These are phyloP conservation scores for Trichoderma guizhouense DNA, from an alignment of 2,329 filamentous ascomycete genomes.

Conservation along the genomic window DNA sequence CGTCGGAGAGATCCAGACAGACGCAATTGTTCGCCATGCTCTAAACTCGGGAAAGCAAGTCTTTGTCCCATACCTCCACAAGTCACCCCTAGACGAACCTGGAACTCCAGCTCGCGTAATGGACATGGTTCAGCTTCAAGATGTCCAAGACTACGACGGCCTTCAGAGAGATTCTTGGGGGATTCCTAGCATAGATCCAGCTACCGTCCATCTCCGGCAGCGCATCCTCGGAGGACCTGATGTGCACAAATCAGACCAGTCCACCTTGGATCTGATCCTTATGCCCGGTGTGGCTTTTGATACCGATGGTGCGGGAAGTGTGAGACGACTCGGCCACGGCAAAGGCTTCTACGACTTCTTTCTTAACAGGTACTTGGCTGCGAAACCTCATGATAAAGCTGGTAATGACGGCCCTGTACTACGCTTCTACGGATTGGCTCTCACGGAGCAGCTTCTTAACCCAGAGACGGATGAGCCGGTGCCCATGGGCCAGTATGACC, in stretches of 20 bases:
- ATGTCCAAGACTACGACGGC: constrained; percentile 72
- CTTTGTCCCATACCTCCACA: constrained; percentile 87
- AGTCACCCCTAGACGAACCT: constrained; percentile 44
- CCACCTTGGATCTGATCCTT: constrained; percentile 76
- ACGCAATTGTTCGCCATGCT: constrained; percentile 76
- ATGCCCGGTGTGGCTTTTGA: constrained; percentile 95
- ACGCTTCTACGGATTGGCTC: constrained; percentile 70
- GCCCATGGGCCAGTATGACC: constrained; percentile 74
- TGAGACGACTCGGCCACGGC: constrained; percentile 83
- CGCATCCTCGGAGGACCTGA: constrained; percentile 69
- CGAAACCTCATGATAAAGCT: constrained; percentile 27
- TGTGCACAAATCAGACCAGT: constrained; percentile 38
- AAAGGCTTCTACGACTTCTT: constrained; percentile 98
- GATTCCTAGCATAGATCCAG: constrained; percentile 76
- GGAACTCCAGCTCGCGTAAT: constrained; percentile 67
- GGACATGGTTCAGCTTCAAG: constrained; percentile 86
- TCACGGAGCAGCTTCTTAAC: constrained; percentile 78
- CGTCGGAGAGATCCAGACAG: constrained; percentile 78
- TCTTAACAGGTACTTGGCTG: constrained; percentile 64
- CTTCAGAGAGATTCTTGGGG: constrained; percentile 83
- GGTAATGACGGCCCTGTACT: constrained; percentile 32
- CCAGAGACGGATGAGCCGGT: constrained; percentile 58
- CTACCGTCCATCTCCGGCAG: constrained; percentile 62
- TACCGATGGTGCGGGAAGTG: constrained; percentile 47
- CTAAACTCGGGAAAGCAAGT: constrained; percentile 75